Evolutionary conservation across 805 yeast species (phyloP), one percentile per base, ranked within the genome.

Genomic region (Wickerhamiella musiphila): DNA sequence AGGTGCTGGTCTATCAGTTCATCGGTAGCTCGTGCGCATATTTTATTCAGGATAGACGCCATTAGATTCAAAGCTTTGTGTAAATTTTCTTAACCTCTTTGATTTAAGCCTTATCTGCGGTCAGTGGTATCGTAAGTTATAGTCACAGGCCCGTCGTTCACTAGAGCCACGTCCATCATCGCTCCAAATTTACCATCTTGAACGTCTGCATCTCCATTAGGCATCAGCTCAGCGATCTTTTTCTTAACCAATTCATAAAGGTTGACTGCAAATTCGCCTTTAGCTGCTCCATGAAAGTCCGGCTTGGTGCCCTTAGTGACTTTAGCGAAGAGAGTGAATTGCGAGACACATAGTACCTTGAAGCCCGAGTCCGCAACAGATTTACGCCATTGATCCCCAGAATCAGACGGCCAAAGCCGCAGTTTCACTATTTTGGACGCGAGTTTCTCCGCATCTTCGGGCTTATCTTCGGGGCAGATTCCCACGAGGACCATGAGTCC

Each of bases 61-160:
- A n/a, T n/a, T n/a, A n/a, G n/a, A n/a, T n/a, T n/a, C n/a, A n/a
- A n/a, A n/a, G n/a, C n/a, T n/a, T n/a, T n/a, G n/a, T n/a, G n/a
- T n/a, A n/a, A n/a, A n/a, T n/a, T n/a, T n/a, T n/a, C n/a, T n/a
- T n/a, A n/a, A n/a, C n/a, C n/a, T n/a, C n/a, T n/a, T n/a, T n/a
- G n/a, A n/a, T n/a, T n/a, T n/a, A n/a, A n/a, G n/a, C 17, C 23
- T 12, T 28, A n/a, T n/a, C n/a, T n/a, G n/a, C n/a, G n/a, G n/a
- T n/a, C 16, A 25, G 54, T 65, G 1, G 86, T 76, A 49, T 84
- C 94, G 58, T 77, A 66, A 14, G 74, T 66, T 20, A 86, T 75
- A 0, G 96, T 86, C 1, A 79, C 82, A 0, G 96, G 96, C 1
- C 96, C 96, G 46, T 86, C 95, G 47, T 90, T 90, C 10, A 75